Percentiles rank a stretch among this genome's conserved stretches.
Conservation (phyloP, 495 filamentous ascomycete genomes). For the Aspergillus mulundensis region DNA sequence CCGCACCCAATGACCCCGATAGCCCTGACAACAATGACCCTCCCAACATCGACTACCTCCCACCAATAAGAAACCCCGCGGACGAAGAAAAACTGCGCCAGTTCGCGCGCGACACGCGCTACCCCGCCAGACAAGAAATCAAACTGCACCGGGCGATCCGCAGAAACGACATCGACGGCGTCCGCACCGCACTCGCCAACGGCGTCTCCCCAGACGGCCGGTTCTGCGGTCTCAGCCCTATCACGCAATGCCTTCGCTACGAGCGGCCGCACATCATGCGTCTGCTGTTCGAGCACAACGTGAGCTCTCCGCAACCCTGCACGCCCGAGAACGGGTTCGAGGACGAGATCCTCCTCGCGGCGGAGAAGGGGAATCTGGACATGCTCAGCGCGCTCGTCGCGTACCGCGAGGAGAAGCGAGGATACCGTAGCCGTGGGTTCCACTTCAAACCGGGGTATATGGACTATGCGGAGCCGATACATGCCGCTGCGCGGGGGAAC, state of each 20-base stretch:
- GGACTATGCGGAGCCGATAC: not conserved
- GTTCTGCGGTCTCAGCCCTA: not conserved
- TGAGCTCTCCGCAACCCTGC: not conserved
- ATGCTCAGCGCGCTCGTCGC: not conserved
- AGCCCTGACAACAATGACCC: no score
- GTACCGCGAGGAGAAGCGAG: not conserved
- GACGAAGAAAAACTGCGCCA: no score
- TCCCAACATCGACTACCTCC: no score
- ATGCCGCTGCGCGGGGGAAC: not conserved
- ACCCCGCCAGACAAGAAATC: not conserved
- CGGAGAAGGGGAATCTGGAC: not conserved
- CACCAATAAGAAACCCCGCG: no score
- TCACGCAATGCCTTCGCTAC: no score
- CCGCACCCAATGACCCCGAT: no score
- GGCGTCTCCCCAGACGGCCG: not conserved
- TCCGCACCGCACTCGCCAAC: not conserved
- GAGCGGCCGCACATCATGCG: not conserved
- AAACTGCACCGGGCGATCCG: not conserved
- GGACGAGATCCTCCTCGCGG: not conserved
- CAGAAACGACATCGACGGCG: not conserved
- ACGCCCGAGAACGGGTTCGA: not conserved
- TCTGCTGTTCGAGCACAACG: not conserved
- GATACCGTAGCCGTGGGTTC: not conserved
- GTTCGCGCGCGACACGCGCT: not conserved
- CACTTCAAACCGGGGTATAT: not conserved